Evolutionary conservation across 495 filamentous ascomycete genomes (phyloP).

Genomic region (Aspergillus ellipticus): DNA sequence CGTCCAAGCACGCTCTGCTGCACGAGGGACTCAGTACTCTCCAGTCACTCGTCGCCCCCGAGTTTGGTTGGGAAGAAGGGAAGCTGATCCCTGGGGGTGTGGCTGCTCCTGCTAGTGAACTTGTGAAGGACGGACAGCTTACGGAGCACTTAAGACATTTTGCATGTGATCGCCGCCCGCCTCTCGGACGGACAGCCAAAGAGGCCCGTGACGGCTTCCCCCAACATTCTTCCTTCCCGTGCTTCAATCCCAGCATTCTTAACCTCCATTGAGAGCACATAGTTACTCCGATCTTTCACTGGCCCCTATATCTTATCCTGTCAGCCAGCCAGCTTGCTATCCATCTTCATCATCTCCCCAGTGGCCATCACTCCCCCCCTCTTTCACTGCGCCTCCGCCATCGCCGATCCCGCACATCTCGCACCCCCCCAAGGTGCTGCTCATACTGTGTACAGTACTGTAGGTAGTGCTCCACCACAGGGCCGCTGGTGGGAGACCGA

Average conservation of each 20-base stretch:
- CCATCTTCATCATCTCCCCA: neutral
- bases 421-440: neutral
- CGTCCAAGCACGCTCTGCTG: no score
- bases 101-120: neutral
- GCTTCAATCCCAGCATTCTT: neutral
- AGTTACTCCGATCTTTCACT: neutral
- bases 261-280: neutral
- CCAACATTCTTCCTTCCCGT: neutral
- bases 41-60: no score
- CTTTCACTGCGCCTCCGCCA: neutral
- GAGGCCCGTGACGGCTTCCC: neutral
- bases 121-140: neutral
- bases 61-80: no score
- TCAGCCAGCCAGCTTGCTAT: neutral
- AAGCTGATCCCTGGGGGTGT: neutral
- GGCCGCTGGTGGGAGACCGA: neutral
- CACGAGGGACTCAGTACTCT: no score
- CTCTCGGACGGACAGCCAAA: neutral
- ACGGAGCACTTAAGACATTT: neutral
- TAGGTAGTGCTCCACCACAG: neutral
- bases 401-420: constrained; percentile 2
- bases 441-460: neutral
- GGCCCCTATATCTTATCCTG: neutral
- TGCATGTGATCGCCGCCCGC: constrained; percentile 1
- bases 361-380: neutral